A percentile compares a stretch with the other conserved stretches of the same genome.
phyloP scores from a whole-genome alignment of 169 alveolate species.

The Cryptosporidium muris region DNA sequence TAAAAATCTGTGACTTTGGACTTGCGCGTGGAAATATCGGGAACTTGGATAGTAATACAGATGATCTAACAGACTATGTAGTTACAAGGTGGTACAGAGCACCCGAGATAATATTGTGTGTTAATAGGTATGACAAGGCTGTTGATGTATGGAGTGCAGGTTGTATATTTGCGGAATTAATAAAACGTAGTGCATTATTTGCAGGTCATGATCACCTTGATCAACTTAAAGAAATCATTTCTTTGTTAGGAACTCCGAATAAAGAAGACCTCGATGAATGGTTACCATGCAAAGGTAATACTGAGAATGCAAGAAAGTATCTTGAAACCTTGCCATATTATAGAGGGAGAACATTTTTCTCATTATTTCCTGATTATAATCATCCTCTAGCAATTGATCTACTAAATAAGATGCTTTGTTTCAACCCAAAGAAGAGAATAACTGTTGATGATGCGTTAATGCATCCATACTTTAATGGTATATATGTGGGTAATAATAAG shows the following conservation, averaged over 20 bases:
- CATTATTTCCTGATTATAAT: slow-evolving; percentile 78
- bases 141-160: slow-evolving; percentile 95
- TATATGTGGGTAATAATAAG: slow-evolving; percentile 9
- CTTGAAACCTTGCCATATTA: slow-evolving; percentile 82
- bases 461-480: slow-evolving; percentile 90
- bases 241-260: slow-evolving; percentile 85
- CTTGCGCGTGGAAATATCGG: slow-evolving; percentile 84
- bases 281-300: slow-evolving; percentile 78
- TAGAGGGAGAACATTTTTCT: slow-evolving; percentile 79
- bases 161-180: slow-evolving; percentile 90
- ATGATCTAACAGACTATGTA: slow-evolving; percentile 81
- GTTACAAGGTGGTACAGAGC: slow-evolving; percentile 95
- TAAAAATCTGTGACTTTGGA: slow-evolving; percentile 88
- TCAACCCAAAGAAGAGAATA: slow-evolving; percentile 92
- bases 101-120: slow-evolving; percentile 90
- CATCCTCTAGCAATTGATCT: slow-evolving; percentile 85
- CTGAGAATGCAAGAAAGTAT: slow-evolving; percentile 82
- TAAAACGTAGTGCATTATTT: slow-evolving; percentile 89
- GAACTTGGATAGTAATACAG: slow-evolving; percentile 71
- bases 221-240: slow-evolving; percentile 87
- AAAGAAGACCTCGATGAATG: slow-evolving; percentile 82
- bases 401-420: slow-evolving; percentile 87
- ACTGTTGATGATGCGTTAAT: slow-evolving; percentile 94
- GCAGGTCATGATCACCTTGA: slow-evolving; percentile 92
- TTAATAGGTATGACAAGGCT: slow-evolving; percentile 86